Conservation (phyloP, 2,329 filamentous ascomycete genomes). For the Orbilia quercus region DNA sequence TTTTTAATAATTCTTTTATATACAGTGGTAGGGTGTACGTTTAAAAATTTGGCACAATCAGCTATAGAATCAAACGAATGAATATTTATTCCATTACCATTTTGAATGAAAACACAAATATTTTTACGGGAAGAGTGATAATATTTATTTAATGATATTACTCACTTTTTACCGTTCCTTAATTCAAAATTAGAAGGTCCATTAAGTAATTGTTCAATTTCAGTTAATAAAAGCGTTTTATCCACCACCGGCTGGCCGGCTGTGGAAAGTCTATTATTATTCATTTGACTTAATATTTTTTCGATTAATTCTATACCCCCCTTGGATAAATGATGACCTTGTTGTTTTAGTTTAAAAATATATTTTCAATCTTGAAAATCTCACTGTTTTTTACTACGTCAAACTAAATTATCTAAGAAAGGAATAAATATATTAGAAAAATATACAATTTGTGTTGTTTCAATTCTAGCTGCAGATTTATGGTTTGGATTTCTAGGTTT, state of each 20-base stretch:
- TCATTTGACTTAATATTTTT: constrained; percentile 28
- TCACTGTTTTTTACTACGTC: constrained; percentile 18
- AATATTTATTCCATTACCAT: constrained; percentile 17
- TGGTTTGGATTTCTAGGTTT: constrained; percentile 13
- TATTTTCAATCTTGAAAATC: constrained; percentile 20
- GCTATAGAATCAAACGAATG: constrained; percentile 19
- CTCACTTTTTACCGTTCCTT: constrained; percentile 31
- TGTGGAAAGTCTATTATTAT: constrained; percentile 29
- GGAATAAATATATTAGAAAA: constrained; percentile 19
- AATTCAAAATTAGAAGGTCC: constrained; percentile 32
- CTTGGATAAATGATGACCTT: constrained; percentile 23
- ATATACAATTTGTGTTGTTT: constrained; percentile 15
- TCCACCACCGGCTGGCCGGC: constrained; percentile 19
- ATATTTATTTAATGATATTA: constrained; percentile 39
- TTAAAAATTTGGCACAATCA: constrained; percentile 14
- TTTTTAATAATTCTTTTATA: constrained; percentile 18
- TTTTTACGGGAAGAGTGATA: constrained; percentile 30
- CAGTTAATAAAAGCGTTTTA: constrained; percentile 26
- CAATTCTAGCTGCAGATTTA: constrained; percentile 15
- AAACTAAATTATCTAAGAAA: constrained; percentile 21
- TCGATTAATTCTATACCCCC: constrained; percentile 34
- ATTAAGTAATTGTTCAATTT: constrained; percentile 30
- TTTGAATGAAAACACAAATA: constrained; percentile 31
- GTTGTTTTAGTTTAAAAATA: constrained; percentile 25
- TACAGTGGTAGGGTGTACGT: constrained; percentile 18